A percentile compares a stretch with the other conserved stretches of the same genome.
Conservation (phyloP, 2,329 filamentous ascomycete species). For the Diplocarpon rosae region DNA sequence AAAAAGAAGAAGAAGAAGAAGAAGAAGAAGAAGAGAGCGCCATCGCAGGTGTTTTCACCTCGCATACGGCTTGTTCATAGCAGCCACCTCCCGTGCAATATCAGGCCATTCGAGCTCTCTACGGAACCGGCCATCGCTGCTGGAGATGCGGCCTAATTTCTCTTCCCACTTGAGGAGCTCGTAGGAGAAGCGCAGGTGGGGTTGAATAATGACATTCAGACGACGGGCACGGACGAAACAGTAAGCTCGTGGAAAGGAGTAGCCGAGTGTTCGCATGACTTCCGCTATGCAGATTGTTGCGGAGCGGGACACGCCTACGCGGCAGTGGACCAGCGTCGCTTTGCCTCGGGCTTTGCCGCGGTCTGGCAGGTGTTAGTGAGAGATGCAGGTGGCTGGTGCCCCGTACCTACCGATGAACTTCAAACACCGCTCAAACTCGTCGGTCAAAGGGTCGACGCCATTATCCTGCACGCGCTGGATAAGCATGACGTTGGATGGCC, state of each 20-base stretch:
- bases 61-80: slow-evolving; percentile 93
- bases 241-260: slow-evolving; percentile 88
- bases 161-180: slow-evolving; percentile 97
- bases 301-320: slow-evolving; percentile 88
- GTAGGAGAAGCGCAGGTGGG: slow-evolving; percentile 87
- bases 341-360: slow-evolving; percentile 65
- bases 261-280: slow-evolving; percentile 71
- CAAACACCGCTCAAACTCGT: slow-evolving; percentile 76
- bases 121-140: slow-evolving; percentile 26
- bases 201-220: slow-evolving; percentile 96
- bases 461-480: slow-evolving; percentile 91
- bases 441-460: slow-evolving; percentile 81
- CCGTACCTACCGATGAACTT: slow-evolving; percentile 67
- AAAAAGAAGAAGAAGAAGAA: too few relatives aligned
- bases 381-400: slow-evolving; percentile 30
- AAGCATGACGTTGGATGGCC: slow-evolving; percentile 64
- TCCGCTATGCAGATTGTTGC: slow-evolving; percentile 99
- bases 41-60: slow-evolving; percentile 32
- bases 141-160: slow-evolving; percentile 38
- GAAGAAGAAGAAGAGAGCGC: too few relatives aligned
- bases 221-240: slow-evolving; percentile 89
- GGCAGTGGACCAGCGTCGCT: slow-evolving; percentile 89
- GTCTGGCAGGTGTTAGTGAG: slow-evolving; percentile 39
- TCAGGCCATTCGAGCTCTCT: slow-evolving; percentile 81
- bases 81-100: slow-evolving; percentile 78